These are phyloP conservation scores for Haplosporangium gracile DNA, from an alignment of 192 early-diverging fungal species.

Conservation along the genomic window DNA sequence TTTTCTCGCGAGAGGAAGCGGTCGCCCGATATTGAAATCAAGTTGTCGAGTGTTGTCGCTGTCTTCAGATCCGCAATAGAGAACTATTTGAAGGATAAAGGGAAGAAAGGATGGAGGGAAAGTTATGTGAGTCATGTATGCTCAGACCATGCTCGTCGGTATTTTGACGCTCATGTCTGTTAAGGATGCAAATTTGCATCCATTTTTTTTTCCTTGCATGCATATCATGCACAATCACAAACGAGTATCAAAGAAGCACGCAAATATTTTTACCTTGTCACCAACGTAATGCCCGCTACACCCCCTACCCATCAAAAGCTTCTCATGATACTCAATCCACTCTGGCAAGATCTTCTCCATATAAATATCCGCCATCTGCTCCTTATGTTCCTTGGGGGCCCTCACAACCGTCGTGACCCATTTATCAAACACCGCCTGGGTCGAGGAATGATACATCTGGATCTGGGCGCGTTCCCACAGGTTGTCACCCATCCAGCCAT, in stretches of 20 bases:
- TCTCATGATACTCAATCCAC: slow-evolving; percentile 40
- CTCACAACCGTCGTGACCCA: slow-evolving; percentile 18
- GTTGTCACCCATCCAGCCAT: slow-evolving; percentile 39
- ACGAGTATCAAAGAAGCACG: too few species aligned
- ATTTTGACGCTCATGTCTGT: too few species aligned
- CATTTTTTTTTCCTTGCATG: neutral
- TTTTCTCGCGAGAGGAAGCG: slow-evolving; percentile 21
- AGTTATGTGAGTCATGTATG: neutral
- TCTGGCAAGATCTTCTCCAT: slow-evolving; percentile 38
- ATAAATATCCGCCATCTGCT: slow-evolving; percentile 23
- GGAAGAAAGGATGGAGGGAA: neutral
- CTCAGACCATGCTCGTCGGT: neutral
- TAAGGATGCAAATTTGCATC: neutral
- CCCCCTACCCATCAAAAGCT: slow-evolving; percentile 21
- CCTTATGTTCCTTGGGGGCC: slow-evolving; percentile 37
- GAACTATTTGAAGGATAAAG: neutral
- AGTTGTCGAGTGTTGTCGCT: slow-evolving; percentile 9
- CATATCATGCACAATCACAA: too few species aligned
- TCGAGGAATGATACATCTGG: slow-evolving; percentile 32
- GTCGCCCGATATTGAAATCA: slow-evolving; percentile 16
- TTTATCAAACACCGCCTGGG: slow-evolving; percentile 47
- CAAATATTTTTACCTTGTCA: slow-evolving; percentile 19
- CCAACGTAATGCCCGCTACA: slow-evolving; percentile 46
- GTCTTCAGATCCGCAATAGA: slow-evolving; percentile 38
- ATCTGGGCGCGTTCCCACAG: slow-evolving; percentile 52